These are phyloP conservation scores for Stenocarpella maydis DNA, from an alignment of 2,329 filamentous ascomycete genomes.

Conservation along the genomic window DNA sequence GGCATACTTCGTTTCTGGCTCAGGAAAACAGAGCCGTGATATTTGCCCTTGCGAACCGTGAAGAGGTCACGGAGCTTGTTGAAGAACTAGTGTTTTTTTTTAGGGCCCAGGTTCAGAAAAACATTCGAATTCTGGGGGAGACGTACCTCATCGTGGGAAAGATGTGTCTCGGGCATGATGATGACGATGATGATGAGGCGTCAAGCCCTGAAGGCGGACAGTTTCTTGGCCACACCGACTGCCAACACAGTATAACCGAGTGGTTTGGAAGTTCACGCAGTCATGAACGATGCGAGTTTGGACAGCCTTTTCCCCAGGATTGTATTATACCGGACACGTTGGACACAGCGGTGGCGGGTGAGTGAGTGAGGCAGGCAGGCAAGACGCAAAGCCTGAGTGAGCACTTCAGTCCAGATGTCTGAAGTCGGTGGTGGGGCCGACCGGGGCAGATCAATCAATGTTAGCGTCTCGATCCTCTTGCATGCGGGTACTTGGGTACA, in stretches of 20 bases:
- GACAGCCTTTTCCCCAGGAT: not conserved
- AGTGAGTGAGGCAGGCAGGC: not conserved
- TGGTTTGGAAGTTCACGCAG: not conserved
- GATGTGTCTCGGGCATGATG: conserved; percentile 42
- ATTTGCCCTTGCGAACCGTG: conserved; percentile 69
- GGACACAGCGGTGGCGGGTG: not conserved
- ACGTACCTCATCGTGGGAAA: conserved; percentile 52
- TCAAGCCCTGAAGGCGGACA: not conserved
- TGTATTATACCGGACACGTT: not conserved
- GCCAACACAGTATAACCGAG: not conserved
- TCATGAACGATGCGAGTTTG: not conserved
- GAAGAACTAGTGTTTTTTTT: conserved; percentile 73
- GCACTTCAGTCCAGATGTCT: not conserved
- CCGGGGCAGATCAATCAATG: not conserved
- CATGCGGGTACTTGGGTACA: not conserved
- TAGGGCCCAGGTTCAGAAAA: conserved; percentile 30
- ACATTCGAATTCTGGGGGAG: not conserved
- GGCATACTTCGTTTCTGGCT: conserved; percentile 77
- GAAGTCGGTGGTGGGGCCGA: not conserved
- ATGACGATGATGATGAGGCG: not conserved
- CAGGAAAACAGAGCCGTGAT: conserved; percentile 77
- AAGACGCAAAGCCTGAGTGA: not conserved
- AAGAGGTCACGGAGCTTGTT: conserved; percentile 73
- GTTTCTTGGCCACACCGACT: not conserved
- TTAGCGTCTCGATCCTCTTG: not conserved